These are phyloP conservation scores for Exophiala mesophila DNA, from an alignment of 2,329 filamentous ascomycete species.

Conservation along the genomic window DNA sequence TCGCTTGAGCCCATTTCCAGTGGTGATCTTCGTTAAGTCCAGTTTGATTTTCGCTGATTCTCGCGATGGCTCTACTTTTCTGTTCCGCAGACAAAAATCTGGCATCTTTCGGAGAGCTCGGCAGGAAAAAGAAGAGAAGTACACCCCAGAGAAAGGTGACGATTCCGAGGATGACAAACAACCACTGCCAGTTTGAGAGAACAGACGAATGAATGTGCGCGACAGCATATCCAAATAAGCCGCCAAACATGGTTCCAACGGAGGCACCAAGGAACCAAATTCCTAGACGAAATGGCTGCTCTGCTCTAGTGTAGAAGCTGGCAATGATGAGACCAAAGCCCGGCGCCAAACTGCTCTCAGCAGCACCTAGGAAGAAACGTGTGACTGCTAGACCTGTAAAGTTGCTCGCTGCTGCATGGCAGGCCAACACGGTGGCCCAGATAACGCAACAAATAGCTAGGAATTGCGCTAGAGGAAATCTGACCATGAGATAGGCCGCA, in stretches of 20 bases:
- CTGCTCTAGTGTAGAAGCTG: conserved; percentile 46
- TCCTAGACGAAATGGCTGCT: conserved; percentile 46
- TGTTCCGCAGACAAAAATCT: conserved; percentile 18
- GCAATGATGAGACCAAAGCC: conserved; percentile 49
- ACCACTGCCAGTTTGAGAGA: conserved; percentile 41
- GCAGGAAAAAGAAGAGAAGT: conserved; percentile 38
- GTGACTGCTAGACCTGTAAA: conserved; percentile 39
- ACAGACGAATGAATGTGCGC: conserved; percentile 39
- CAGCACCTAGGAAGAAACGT: conserved; percentile 40
- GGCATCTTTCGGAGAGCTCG: conserved; percentile 39
- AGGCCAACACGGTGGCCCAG: conserved; percentile 33
- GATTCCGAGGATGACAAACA: conserved; percentile 14
- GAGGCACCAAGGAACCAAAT: conserved; percentile 42
- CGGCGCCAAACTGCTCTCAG: conserved; percentile 46
- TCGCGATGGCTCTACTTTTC: conserved; percentile 17
- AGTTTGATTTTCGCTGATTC: conserved; percentile 18
- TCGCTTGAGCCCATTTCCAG: conserved; percentile 18
- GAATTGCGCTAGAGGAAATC: too few species aligned
- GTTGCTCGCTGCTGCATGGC: conserved; percentile 34
- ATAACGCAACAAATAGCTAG: conserved; percentile 38
- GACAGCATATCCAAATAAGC: conserved; percentile 36
- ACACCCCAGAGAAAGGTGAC: conserved; percentile 14
- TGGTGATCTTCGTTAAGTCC: conserved; percentile 20
- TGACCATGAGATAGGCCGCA: too few species aligned
- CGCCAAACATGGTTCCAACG: conserved; percentile 35